Percentiles rank a stretch among this genome's conserved stretches.
Conservation (phyloP, 768 basidiomycete species). For the Punctularia strigosozonata region DNA sequence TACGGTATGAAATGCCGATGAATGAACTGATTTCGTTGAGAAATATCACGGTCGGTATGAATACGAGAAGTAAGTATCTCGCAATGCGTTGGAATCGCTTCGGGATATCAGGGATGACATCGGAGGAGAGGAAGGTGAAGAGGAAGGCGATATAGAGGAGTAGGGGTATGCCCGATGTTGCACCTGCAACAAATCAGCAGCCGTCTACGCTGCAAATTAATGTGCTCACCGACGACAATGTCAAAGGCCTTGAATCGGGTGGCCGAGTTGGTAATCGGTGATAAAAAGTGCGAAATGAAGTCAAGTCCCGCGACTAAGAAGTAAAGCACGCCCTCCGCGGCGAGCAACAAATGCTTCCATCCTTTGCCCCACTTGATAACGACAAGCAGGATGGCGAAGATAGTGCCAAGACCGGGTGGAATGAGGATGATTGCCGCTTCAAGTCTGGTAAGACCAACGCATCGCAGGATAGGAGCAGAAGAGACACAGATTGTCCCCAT, state of each 20-base stretch:
- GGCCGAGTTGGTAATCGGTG: conserved; percentile 35
- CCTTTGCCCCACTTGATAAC: conserved; percentile 34
- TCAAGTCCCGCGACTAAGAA: conserved; percentile 49
- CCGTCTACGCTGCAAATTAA: background rate
- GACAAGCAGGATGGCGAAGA: conserved; percentile 44
- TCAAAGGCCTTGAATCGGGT: conserved; percentile 41
- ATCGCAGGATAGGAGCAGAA: conserved; percentile 59
- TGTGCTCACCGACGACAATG: conserved; percentile 42
- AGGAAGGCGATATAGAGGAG: conserved; percentile 53
- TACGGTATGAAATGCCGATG: conserved; percentile 44
- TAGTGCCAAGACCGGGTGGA: conserved; percentile 49
- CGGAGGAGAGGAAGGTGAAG: conserved; percentile 38
- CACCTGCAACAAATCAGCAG: conserved; percentile 18
- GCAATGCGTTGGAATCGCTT: conserved; percentile 30
- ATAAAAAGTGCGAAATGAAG: conserved; percentile 42
- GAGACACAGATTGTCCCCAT: conserved; percentile 60
- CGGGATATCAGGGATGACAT: conserved; percentile 45
- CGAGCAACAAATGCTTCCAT: conserved; percentile 47
- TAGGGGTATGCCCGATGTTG: conserved; percentile 52
- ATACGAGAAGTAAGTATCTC: conserved; percentile 32
- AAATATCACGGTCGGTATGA: conserved; percentile 43
- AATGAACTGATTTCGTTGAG: conserved; percentile 58
- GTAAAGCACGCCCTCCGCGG: conserved; percentile 50
- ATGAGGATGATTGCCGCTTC: conserved; percentile 44
- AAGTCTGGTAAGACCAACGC: conserved; percentile 34